Base-by-base conservation (phyloP, 306 rosid genomes). In the Psophocarpus tetragonolobus region DNA sequence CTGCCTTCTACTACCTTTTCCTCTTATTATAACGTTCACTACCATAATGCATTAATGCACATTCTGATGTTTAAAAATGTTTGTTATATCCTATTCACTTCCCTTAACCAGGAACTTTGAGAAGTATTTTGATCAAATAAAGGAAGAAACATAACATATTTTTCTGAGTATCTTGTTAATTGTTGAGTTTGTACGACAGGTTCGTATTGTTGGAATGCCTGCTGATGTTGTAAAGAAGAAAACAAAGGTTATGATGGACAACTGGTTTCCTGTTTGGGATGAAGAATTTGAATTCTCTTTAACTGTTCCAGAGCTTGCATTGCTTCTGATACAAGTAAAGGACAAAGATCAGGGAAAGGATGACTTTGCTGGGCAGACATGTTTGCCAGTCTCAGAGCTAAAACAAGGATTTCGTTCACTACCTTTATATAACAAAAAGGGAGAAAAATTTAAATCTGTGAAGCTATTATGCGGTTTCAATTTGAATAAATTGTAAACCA, bases 281-380 rank as follows among this genome's bases (percentile, higher is more conserved):
- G 91, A 92, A 82, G 98, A 92, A 75, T 92, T 92, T 69, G 82
- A 81, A n/a, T 95, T 88, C 79, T 87, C 87, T 36, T 77, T 95
- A 64, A 89, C 84, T 20, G 86, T 92, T 74, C 98, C 97, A 0
- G 97, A 95, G 84, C 87, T 95, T 38, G 98, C 96, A 5, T 65
- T 95, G 87, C 91, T 95, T n/a, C 83, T 85, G 69, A 80, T 95
- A 58, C 90, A 80, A 85, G 98, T 92, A 3, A 84, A 75, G 60
- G 97, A 95, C 80, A 86, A 87, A 67, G 93, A 95, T 58, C 84
- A 84, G 38, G 97, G 89, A 77, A 92, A 87, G 72, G 93, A 87
- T 63, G 97, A 92, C 64, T 95, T 91, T 78, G 97, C 92, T 1
- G 98, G 98, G 32, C 98, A 92, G 77, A 87, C 91, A 8, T 95